Base-by-base conservation (phyloP, 768 basidiomycete genomes). In the Rhodotorula taiwanensis region DNA sequence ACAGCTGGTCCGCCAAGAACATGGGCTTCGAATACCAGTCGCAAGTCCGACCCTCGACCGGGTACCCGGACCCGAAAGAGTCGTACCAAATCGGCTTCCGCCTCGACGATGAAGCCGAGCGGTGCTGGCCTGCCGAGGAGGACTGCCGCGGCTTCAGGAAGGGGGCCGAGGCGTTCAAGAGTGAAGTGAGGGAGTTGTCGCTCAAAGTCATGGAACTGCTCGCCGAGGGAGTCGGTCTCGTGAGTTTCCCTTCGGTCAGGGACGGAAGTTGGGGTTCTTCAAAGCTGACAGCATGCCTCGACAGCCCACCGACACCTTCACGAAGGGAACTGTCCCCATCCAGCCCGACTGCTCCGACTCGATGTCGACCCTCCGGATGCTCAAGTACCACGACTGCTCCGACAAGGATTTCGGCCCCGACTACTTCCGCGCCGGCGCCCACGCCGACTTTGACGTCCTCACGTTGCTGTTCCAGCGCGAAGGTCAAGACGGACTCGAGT, bases 381-480 rank as follows among this genome's bases (percentile, higher is more conserved):
- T 74, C 31, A 71, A 74, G 48, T 74, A 74, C 52, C 71, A 72
- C 58, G 55, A 60, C 2, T 69, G 66, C 57, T 63, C 65, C 34
- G 72, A 70, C 16, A 71, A 69, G 63, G 50, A 54, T 23, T 67
- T 72, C 36, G 70, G 70, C 10, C 48, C 52, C 16, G 69, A 69
- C 62, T 72, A 71, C 55, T 71, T 70, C 63, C 60, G 73, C 21
- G 72, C 70, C 16, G 71, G 72, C 52, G 67, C 73, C 4, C 74
- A 74, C 52, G 70, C 72, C 28, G 74, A 74, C 52, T 72, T 74
- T 44, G 72, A 70, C 41, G 62, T 73, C 51, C 60, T 74, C 41
- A 74, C 74, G 20, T 57, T 75, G 52, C 69, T 74, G 18, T 75
- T 75, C 66, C 74, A 74, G 47, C 56, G 71, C 33, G 62, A 64